These are phyloP conservation scores for Dictyostelium citrinum DNA, from an alignment of 78 protist genomes.

Conservation along the genomic window DNA sequence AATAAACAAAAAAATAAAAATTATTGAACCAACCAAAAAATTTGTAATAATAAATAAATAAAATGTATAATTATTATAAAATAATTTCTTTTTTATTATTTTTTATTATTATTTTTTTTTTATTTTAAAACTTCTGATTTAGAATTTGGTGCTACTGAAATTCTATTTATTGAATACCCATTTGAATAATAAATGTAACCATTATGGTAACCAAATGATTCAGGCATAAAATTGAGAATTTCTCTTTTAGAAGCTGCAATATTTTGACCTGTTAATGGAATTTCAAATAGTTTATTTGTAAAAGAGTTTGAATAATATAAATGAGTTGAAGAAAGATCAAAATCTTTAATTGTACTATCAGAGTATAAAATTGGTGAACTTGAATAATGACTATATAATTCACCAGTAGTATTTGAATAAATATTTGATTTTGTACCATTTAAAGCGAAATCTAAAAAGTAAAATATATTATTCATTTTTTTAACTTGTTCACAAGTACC, in stretches of 20 bases:
- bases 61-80: no score
- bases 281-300: not conserved
- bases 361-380: not conserved
- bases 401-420: not conserved
- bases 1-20: no score
- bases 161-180: not conserved
- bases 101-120: no score
- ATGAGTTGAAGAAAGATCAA: constrained; percentile 1
- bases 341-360: not conserved
- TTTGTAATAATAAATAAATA: no score
- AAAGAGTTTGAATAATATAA: not conserved
- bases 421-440: not conserved
- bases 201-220: not conserved
- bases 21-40: no score
- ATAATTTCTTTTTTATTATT: no score
- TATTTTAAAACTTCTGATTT: not conserved
- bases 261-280: not conserved
- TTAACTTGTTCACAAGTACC: not conserved
- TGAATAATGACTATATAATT: not conserved
- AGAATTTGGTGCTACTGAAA: not conserved
- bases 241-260: not conserved
- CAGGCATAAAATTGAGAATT: not conserved
- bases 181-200: not conserved
- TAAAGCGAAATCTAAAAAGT: not conserved
- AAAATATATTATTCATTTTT: not conserved